Evolutionary conservation across 2,329 filamentous ascomycete genomes (phyloP).

Genomic region (Fusarium paranaense): DNA sequence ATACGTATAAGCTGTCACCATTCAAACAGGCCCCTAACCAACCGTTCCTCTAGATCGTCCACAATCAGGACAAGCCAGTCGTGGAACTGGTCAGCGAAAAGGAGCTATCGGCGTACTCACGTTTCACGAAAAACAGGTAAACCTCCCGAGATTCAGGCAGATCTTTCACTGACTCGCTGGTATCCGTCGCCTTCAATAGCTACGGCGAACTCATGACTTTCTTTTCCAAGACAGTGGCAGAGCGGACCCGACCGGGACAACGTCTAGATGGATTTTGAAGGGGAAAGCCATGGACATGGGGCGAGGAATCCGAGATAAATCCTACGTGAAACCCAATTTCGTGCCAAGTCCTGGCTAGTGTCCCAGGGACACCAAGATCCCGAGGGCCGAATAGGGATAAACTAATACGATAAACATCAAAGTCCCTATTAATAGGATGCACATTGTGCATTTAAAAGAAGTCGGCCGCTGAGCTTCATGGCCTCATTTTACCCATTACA

Average conservation of each 20-base stretch:
- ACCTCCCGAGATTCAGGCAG: neutral
- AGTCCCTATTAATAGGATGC: neutral
- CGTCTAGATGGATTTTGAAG: conserved; percentile 61
- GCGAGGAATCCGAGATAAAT: neutral
- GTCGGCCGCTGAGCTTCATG: neutral
- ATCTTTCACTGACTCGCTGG: neutral
- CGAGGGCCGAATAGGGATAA: neutral
- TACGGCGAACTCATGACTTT: conserved; percentile 80
- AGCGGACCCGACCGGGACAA: conserved; percentile 83
- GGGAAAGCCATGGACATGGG: neutral
- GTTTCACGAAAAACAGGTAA: neutral
- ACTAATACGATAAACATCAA: neutral
- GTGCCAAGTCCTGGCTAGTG: neutral
- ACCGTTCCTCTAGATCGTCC: neutral
- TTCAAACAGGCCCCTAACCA: neutral
- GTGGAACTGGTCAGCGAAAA: neutral
- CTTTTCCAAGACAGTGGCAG: conserved; percentile 90
- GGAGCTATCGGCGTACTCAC: neutral
- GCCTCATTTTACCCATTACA: neutral
- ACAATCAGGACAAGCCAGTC: neutral
- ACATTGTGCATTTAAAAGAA: neutral
- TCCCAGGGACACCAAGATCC: neutral
- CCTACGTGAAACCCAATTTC: neutral
- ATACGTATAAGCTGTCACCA: neutral
- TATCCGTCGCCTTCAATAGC: conserved; percentile 34